Evolutionary conservation across 257 asterid genomes (phyloP).

Genomic region (Solanum clarkiae): DNA sequence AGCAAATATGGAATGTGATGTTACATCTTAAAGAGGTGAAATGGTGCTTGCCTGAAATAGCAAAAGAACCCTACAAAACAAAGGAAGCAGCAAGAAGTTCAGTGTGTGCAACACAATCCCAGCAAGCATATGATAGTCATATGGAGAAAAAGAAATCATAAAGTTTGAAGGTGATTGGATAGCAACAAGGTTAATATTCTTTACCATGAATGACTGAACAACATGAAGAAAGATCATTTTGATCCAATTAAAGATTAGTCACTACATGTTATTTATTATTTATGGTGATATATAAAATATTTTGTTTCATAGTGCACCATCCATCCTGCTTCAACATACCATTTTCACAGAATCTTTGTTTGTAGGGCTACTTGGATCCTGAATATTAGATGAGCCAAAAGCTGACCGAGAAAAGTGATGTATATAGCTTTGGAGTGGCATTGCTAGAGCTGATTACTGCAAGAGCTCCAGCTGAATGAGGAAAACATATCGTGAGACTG

Average conservation of each 20-base stretch:
- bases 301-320: neutral
- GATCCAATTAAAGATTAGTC: neutral
- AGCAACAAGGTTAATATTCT: neutral
- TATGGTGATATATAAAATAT: neutral
- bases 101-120: neutral
- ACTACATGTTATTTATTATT: neutral
- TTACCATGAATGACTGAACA: neutral
- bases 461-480: constrained; percentile 49
- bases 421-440: constrained; percentile 64
- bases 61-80: neutral
- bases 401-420: constrained; percentile 64
- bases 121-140: neutral
- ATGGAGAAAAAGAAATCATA: neutral
- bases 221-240: neutral
- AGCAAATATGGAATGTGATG: neutral
- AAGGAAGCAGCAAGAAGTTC: neutral
- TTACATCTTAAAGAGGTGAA: neutral
- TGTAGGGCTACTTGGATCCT: constrained; percentile 78
- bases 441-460: constrained; percentile 56
- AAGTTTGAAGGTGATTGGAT: neutral
- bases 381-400: constrained; percentile 83
- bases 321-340: neutral
- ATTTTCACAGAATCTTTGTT: neutral
- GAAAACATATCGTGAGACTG: constrained; percentile 53
- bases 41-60: neutral